Evolutionary conservation across 2,329 filamentous ascomycete genomes (phyloP).

Genomic region (Zasmidium angulare): DNA sequence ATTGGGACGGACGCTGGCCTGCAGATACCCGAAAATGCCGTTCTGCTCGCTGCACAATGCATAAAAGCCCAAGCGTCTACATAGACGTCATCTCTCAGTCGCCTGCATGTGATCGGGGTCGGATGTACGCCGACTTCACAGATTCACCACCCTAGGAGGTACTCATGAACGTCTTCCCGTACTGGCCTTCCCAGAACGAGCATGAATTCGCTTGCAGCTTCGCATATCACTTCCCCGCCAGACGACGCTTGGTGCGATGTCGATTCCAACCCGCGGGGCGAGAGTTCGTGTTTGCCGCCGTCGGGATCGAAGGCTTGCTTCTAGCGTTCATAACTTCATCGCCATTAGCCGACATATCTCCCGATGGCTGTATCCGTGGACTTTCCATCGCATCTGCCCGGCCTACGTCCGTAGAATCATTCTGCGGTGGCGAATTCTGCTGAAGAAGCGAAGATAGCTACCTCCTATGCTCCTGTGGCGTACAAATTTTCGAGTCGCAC

Average conservation of each 20-base stretch:
- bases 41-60: background rate
- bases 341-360: background rate
- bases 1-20: background rate
- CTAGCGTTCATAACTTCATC: background rate
- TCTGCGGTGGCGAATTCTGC: background rate
- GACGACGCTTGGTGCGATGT: too few species aligned
- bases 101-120: too few species aligned
- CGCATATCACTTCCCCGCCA: too few species aligned
- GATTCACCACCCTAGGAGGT: too few species aligned
- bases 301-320: background rate
- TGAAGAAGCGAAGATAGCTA: background rate
- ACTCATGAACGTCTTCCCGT: too few species aligned
- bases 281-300: background rate
- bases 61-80: background rate
- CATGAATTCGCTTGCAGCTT: too few species aligned
- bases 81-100: background rate
- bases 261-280: background rate
- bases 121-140: too few species aligned
- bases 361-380: background rate
- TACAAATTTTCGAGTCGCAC: background rate
- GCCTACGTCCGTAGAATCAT: background rate
- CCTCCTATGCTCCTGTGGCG: background rate
- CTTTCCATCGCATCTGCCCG: background rate
- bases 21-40: background rate
- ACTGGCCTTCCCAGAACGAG: too few species aligned